A percentile compares a stretch with the other conserved stretches of the same genome.
Evolutionary conservation across 2,329 filamentous ascomycete species (phyloP).

Genomic region (Botrytis aclada): DNA sequence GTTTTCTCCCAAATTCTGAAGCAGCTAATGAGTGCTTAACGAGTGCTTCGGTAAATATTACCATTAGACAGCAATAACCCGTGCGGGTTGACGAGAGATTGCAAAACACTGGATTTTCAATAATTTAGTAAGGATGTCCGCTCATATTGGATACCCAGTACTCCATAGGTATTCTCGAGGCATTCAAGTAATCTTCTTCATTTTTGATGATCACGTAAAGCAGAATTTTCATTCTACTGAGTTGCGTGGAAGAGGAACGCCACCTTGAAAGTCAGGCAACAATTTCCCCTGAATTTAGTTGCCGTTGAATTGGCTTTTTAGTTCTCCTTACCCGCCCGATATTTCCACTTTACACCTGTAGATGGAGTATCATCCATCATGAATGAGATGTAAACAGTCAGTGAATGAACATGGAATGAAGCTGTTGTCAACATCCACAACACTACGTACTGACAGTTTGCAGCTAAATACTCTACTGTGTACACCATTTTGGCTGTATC

Average conservation of each 20-base stretch:
- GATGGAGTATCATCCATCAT: background rate
- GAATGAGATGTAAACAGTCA: background rate
- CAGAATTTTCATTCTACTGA: background rate
- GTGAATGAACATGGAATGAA: background rate
- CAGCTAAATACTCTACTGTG: background rate
- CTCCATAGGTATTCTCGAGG: background rate
- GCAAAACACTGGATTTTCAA: background rate
- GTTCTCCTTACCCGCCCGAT: background rate
- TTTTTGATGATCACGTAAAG: background rate
- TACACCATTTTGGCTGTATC: background rate
- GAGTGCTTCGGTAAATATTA: slow-evolving; percentile 1
- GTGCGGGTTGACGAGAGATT: background rate
- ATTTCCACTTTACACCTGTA: background rate
- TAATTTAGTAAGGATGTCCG: background rate
- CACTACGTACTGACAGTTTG: background rate
- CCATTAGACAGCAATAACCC: background rate
- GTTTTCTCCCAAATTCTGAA: background rate
- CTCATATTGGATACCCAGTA: background rate
- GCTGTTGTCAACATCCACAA: background rate
- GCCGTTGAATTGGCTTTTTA: background rate
- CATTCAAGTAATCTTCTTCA: background rate
- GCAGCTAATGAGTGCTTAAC: background rate
- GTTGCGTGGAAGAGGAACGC: background rate
- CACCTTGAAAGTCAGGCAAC: background rate
- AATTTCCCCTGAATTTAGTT: background rate